Base-by-base conservation (phyloP, 2,329 filamentous ascomycete species). In the Diplodia sapinea region DNA sequence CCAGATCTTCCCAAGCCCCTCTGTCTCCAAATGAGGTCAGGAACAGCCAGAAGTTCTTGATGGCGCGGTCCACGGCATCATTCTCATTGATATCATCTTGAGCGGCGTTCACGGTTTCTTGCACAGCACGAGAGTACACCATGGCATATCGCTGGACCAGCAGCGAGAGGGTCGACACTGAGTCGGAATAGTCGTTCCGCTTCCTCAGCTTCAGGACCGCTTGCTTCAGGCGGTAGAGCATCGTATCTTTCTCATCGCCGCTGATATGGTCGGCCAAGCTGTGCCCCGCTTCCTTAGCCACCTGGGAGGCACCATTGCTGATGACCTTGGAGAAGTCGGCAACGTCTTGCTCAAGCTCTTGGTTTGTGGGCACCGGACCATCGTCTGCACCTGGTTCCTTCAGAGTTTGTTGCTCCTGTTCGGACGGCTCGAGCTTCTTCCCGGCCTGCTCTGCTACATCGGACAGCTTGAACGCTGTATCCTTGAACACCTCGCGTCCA, bases 131-230 rank as follows among this genome's bases (percentile, higher is more conserved):
- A 0, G 92, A 92, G 76, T 97, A 97, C 11, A 89, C 83, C 70
- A 88, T 82, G 11, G 91, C 89, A 77, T 96, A 97, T 51, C 90
- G 87, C 74, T 93, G 88, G 67, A 97, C 84, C 6, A 98, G 83
- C 8, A 89, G 79, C 0, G 91, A 87, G 38, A 98, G 79, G 0
- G 89, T 93, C 0, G 91, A 93, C 0, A 97, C 93, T 0, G 94
- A 97, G 57, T 94, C 89, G 0, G 90, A 88, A 76, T 98, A 98
- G 76, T 97, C 93, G 8, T 85, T 87, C 63, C 91, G 88, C 73
- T 92, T 86, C 8, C 91, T 86, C 15, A 98, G 84, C 49, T 91
- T 91, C 15, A 87, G 72, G 3, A 98, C 88, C 0, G 90, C 89
- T 73, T 90, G 84, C 78, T 94, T 94, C 61, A 98, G 81, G 6